Conservation (phyloP, 2,329 filamentous ascomycete genomes). For the Penicillium sp. region DNA sequence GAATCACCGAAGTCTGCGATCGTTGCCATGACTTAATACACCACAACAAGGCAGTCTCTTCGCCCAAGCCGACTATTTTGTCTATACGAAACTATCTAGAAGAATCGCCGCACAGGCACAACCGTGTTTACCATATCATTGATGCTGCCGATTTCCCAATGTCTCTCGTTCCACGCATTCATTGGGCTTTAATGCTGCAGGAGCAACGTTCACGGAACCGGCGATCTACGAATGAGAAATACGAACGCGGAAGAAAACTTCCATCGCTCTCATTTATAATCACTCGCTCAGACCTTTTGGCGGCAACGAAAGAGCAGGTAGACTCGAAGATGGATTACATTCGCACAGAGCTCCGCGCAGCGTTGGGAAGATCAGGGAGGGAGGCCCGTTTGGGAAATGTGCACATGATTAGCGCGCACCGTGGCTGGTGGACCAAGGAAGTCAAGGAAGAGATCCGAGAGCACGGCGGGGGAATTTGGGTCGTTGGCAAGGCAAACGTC, state of each 20-base stretch:
- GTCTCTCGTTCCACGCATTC: constrained; percentile 72
- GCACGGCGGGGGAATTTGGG: constrained; percentile 79
- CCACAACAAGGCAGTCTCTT: constrained; percentile 61
- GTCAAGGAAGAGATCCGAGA: constrained; percentile 79
- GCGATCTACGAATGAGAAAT: constrained; percentile 60
- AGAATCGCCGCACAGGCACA: constrained; percentile 80
- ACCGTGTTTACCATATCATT: constrained; percentile 89
- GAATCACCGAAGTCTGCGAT: constrained; percentile 54
- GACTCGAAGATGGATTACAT: constrained; percentile 80
- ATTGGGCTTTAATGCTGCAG: constrained; percentile 60
- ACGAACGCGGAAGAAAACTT: constrained; percentile 57
- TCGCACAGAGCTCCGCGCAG: constrained; percentile 63
- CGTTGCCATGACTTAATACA: constrained; percentile 76
- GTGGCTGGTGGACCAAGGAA: constrained; percentile 81
- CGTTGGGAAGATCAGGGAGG: constrained; percentile 58
- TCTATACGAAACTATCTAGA: constrained; percentile 74
- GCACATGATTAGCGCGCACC: constrained; percentile 72
- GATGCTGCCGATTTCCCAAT: constrained; percentile 96
- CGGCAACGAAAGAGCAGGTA: constrained; percentile 72
- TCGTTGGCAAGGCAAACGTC: constrained; percentile 97
- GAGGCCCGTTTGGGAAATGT: constrained; percentile 81
- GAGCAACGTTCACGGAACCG: constrained; percentile 72
- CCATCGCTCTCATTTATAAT: constrained; percentile 87
- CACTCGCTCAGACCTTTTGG: constrained; percentile 76
- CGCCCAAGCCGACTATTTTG: constrained; percentile 70